These are phyloP conservation scores for Eimeria acervulina DNA, from an alignment of 169 alveolate genomes.

Conservation along the genomic window DNA sequence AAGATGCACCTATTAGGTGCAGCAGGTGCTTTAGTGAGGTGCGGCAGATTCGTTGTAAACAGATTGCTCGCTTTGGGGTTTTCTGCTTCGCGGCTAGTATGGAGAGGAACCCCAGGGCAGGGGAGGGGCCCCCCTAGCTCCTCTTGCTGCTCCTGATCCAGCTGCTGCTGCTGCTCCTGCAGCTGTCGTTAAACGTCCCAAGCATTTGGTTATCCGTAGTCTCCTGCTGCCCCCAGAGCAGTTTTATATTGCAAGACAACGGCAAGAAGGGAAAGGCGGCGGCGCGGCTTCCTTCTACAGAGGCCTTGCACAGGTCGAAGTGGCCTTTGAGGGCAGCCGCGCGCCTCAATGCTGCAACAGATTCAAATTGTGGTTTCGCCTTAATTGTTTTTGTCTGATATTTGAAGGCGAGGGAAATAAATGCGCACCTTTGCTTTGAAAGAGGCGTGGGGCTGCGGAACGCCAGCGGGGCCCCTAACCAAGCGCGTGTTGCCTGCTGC, in stretches of 20 bases:
- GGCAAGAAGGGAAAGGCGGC: neutral
- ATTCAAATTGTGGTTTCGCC: neutral
- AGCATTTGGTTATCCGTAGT: neutral
- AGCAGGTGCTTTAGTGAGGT: neutral
- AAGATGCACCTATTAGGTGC: neutral
- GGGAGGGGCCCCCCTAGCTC: neutral
- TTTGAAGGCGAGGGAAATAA: neutral
- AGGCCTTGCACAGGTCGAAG: neutral
- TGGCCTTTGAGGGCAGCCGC: neutral
- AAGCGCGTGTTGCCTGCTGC: neutral
- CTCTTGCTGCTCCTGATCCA: conserved; percentile 3
- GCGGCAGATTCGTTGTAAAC: neutral
- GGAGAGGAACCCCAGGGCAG: neutral
- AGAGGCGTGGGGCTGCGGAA: conserved; percentile 16
- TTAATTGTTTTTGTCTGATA: neutral
- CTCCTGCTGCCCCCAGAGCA: neutral
- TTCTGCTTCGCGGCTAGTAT: neutral
- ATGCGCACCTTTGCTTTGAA: neutral
- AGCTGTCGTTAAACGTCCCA: conserved; percentile 3
- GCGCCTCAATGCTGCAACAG: neutral
- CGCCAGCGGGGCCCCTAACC: neutral
- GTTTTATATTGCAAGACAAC: neutral
- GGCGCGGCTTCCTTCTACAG: neutral
- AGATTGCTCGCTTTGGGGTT: neutral
- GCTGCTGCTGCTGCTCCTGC: conserved; percentile 27